Base-by-base conservation (phyloP, 257 asterid genomes). In the Primulina eburnea region DNA sequence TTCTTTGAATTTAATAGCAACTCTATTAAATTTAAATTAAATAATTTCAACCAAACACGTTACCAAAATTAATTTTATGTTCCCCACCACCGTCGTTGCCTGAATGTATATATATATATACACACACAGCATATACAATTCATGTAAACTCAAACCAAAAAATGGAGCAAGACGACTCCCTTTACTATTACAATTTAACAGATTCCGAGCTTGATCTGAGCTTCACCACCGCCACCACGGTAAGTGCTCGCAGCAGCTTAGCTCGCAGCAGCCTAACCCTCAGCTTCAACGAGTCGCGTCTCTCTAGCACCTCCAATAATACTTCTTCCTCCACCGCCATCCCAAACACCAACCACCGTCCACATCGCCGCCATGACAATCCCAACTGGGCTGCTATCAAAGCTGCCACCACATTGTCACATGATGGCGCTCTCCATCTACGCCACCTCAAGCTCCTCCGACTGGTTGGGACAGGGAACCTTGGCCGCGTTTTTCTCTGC, bases 401-500 rank as follows among this genome's bases (percentile, higher is more conserved):
- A 11, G 90, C 97, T 11, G 98, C 82, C 70, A 73, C 95, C 37
- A 86, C 85, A 0, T 52, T 89, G 0, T 89, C 96, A 56, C 83
- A 89, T 38, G 93, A 92, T 75, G 88, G 92, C 1, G 75, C 89
- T 4, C 85, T 92, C 72, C 97, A 85, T 78, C 94, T 92, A 68
- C 86, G 90, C 77, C 97, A 92, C 69, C 90, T 92, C 18, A 90
- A 93, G 79, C 95, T 93, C 43, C 81, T 80, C 71, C 92, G 89
- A 68, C 89, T 87, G 20, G 92, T 93, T 37, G 98, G 98, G 6
- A 69, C 97, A 2, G 98, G 98, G 0, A 86, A 93, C 79, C 93
- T 90, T 32, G 98, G 98, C 62, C 92, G 98, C 3, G 97, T 93
- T 60, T 93, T 93, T 81, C 90, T 84, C 17, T 90, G 97, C 81